Conservation (phyloP, 1,284 basidiomycete species). For the Cerrena zonata region DNA sequence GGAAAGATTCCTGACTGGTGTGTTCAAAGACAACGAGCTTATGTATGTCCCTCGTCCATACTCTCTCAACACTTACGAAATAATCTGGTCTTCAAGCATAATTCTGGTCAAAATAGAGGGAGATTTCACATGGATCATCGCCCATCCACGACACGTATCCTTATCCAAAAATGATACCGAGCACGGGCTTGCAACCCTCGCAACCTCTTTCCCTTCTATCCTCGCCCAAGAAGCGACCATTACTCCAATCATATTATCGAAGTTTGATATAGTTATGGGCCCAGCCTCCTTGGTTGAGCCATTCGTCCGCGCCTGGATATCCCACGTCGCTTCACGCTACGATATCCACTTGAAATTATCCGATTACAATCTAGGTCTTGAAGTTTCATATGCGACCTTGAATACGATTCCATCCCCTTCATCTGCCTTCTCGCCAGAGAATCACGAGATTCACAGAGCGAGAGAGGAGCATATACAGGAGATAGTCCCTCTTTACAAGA, state of each 20-base stretch:
- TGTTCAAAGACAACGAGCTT: slow-evolving; percentile 12
- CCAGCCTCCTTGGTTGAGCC: slow-evolving; percentile 12
- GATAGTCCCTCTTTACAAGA: slow-evolving; percentile 15
- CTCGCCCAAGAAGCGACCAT: slow-evolving; percentile 6
- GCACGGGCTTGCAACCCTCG: neutral
- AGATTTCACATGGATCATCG: slow-evolving; percentile 10
- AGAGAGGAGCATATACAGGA: slow-evolving; percentile 11
- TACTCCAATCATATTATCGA: too few relatives aligned
- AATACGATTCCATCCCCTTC: slow-evolving; percentile 12
- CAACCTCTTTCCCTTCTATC: neutral
- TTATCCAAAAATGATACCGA: neutral
- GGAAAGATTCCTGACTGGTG: slow-evolving; percentile 4
- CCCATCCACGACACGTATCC: slow-evolving; percentile 4
- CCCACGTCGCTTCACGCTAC: neutral
- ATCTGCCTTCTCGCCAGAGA: neutral
- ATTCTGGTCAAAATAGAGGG: slow-evolving; percentile 6
- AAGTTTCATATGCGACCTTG: slow-evolving; percentile 16
- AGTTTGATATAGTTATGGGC: slow-evolving; percentile 17
- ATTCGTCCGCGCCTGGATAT: slow-evolving; percentile 17
- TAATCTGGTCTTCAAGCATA: slow-evolving; percentile 5
- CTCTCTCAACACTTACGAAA: neutral
- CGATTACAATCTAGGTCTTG: slow-evolving; percentile 8
- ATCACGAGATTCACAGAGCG: slow-evolving; percentile 11
- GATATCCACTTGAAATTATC: slow-evolving; percentile 9
- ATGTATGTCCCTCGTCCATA: slow-evolving; percentile 11